A percentile compares a stretch with the other conserved stretches of the same genome.
Conservation (phyloP, 768 basidiomycete species). For the Crassisporium funariophilum region DNA sequence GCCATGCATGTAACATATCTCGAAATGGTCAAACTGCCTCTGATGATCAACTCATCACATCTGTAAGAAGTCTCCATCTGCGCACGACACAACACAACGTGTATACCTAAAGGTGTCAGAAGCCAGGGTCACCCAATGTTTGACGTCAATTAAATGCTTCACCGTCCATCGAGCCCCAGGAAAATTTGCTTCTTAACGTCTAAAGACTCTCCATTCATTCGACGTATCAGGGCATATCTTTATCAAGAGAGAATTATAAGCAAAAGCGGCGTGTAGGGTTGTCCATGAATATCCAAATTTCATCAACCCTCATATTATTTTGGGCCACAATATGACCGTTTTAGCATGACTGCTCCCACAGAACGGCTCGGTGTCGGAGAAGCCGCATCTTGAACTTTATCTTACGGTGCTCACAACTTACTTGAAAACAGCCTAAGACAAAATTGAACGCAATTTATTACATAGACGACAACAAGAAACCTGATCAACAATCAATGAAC, state of each 20-base stretch:
- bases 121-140: background rate
- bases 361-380: slow-evolving; percentile 15
- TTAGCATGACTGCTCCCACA: slow-evolving; percentile 13
- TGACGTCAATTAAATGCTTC: no score
- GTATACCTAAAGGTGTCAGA: background rate
- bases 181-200: no score
- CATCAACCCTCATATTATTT: slow-evolving; percentile 15
- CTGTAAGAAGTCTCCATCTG: slow-evolving; percentile 1
- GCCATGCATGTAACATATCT: background rate
- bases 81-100: slow-evolving; percentile 3
- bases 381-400: slow-evolving; percentile 39
- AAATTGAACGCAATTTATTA: slow-evolving; percentile 20
- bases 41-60: slow-evolving; percentile 5
- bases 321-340: slow-evolving; percentile 8
- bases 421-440: slow-evolving; percentile 21
- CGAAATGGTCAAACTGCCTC: background rate
- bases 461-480: slow-evolving; percentile 3
- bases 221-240: no score
- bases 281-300: slow-evolving; percentile 6
- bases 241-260: no score
- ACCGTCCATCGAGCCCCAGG: no score
- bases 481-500: slow-evolving; percentile 19
- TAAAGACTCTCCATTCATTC: no score
- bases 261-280: slow-evolving; percentile 7
- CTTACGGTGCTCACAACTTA: slow-evolving; percentile 31